Percentiles rank a stretch among this genome's conserved stretches.
These are phyloP conservation scores for Neofusicoccum ribis DNA, from an alignment of 2,329 filamentous ascomycete species.

Conservation along the genomic window DNA sequence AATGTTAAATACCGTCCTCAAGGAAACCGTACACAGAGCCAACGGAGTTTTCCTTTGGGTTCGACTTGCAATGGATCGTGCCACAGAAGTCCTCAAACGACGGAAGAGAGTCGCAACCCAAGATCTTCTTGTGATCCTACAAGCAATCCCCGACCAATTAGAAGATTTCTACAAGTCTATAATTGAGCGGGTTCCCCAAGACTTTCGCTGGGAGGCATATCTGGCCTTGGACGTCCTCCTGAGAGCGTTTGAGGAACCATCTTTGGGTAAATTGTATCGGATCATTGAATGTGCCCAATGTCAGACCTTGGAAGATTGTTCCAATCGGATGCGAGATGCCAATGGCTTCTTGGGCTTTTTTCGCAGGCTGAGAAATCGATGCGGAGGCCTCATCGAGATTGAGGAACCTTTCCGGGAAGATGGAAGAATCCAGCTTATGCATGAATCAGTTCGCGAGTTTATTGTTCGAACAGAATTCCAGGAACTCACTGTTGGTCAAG, in stretches of 20 bases:
- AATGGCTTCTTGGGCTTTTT: neutral
- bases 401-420: neutral
- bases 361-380: neutral
- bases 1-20: neutral
- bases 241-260: neutral
- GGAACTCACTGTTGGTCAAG: neutral
- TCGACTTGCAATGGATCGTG: neutral
- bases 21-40: neutral
- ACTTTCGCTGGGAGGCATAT: neutral
- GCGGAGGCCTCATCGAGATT: neutral
- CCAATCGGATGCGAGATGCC: neutral
- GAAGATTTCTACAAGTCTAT: neutral
- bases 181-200: neutral
- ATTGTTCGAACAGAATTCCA: neutral
- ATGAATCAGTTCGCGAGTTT: neutral
- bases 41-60: conserved; percentile 20
- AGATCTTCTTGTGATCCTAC: neutral
- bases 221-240: neutral
- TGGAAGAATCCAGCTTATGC: neutral
- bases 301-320: neutral
- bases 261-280: neutral
- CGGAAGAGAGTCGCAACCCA: neutral
- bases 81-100: neutral
- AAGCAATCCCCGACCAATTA: neutral
- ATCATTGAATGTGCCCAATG: neutral